A percentile compares a stretch with the other conserved stretches of the same genome.
Evolutionary conservation across 139 green algal genomes (phyloP).

Genomic region (Chlorella ohadii): DNA sequence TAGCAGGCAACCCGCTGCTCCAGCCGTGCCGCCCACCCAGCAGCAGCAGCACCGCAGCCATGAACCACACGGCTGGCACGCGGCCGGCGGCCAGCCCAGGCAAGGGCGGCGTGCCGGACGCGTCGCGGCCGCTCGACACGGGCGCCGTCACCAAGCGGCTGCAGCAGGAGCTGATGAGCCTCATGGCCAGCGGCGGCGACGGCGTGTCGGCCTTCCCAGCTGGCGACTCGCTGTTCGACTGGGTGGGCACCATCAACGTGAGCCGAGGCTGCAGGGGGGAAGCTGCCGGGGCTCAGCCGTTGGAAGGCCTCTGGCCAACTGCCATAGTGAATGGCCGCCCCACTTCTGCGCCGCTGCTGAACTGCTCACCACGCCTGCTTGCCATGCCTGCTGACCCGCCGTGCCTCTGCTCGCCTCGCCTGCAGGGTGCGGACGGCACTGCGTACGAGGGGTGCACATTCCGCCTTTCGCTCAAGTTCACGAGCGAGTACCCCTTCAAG

Average conservation of each 20-base stretch:
- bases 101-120: slow-evolving; percentile 26
- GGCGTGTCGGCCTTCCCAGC: slow-evolving; percentile 82
- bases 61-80: slow-evolving; percentile 14
- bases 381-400: too few relatives aligned
- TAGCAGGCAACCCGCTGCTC: too few relatives aligned
- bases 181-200: slow-evolving; percentile 57
- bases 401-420: too few relatives aligned
- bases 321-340: neutral
- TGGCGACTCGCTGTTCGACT: slow-evolving; percentile 84
- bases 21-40: too few relatives aligned
- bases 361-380: too few relatives aligned
- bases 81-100: neutral
- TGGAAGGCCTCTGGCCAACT: too few relatives aligned
- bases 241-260: slow-evolving; percentile 76
- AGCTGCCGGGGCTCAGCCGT: neutral
- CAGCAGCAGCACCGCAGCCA: neutral
- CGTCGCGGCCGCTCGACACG: slow-evolving; percentile 12
- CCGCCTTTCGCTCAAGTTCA: slow-evolving; percentile 76
- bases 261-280: neutral
- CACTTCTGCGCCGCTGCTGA: neutral
- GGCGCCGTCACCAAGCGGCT: slow-evolving; percentile 62
- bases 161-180: slow-evolving; percentile 70
- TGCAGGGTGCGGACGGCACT: slow-evolving; percentile 61
- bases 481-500: slow-evolving; percentile 85
- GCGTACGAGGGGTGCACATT: slow-evolving; percentile 79